A percentile compares a stretch with the other conserved stretches of the same genome.
Conservation (phyloP, 352 stramenopile genomes). For the Pythium brassicae region DNA sequence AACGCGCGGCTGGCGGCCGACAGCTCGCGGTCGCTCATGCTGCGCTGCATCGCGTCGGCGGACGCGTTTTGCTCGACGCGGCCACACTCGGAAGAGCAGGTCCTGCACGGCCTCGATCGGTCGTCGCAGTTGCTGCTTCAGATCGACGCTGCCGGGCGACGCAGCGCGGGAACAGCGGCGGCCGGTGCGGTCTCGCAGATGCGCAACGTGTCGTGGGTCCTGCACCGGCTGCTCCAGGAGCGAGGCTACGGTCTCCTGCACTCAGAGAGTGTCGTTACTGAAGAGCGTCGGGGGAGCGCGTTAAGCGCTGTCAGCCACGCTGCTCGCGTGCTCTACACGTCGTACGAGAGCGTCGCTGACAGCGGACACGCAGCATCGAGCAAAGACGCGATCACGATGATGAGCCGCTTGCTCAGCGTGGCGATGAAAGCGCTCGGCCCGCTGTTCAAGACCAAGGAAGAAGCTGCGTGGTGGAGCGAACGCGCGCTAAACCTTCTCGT, state of each 20-base stretch:
- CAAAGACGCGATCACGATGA: constrained; percentile 2
- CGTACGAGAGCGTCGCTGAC: constrained; percentile 1
- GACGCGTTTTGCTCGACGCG: constrained; percentile 10
- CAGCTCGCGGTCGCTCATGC: constrained; percentile 3
- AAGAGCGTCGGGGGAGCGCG: not conserved
- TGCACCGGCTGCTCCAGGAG: constrained; percentile 11
- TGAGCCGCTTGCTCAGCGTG: constrained; percentile 8
- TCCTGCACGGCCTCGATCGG: constrained; percentile 5
- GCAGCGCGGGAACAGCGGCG: not conserved
- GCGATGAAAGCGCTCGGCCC: constrained; percentile 7
- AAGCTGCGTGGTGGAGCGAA: constrained; percentile 14
- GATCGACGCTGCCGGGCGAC: not conserved
- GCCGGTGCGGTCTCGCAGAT: constrained; percentile 1
- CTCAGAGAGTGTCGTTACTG: not conserved
- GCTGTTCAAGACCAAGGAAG: constrained; percentile 1
- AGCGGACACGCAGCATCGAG: not conserved
- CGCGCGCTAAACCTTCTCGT: constrained; percentile 6
- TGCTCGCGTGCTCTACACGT: constrained; percentile 7
- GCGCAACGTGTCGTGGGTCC: constrained; percentile 12
- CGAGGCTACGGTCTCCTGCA: constrained; percentile 2
- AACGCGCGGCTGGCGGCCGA: constrained; percentile 4
- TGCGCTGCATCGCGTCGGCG: constrained; percentile 11
- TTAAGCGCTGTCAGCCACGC: not conserved
- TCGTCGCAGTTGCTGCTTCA: constrained; percentile 9
- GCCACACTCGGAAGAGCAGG: not conserved